Evolutionary conservation across 192 early-diverging fungal species (phyloP).

Genomic region (Thamnidium elegans): DNA sequence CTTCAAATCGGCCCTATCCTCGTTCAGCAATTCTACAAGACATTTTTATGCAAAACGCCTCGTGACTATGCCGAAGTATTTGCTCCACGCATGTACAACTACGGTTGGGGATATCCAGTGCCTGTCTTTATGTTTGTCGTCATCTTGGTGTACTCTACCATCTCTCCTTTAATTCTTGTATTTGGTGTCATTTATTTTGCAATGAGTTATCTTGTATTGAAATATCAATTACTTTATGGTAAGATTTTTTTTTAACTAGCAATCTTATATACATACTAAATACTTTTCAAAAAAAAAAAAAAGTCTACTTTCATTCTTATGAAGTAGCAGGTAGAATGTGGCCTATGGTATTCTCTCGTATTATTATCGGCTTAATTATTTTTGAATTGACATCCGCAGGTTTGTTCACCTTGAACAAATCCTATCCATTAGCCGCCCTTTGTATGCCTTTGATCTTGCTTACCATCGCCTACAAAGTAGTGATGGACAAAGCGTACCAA

Average conservation of each 20-base stretch:
- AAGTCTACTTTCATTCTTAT: constrained; percentile 71
- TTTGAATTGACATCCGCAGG: constrained; percentile 65
- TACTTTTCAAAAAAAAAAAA: no score
- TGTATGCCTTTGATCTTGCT: constrained; percentile 45
- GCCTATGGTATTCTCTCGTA: constrained; percentile 68
- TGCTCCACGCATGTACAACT: constrained; percentile 65
- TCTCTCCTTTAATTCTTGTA: constrained; percentile 69
- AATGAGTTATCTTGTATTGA: constrained; percentile 64
- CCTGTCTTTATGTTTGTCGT: constrained; percentile 73
- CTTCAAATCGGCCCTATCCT: constrained; percentile 64
- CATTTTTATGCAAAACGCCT: constrained; percentile 70
- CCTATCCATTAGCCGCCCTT: constrained; percentile 40
- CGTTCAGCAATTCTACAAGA: constrained; percentile 48
- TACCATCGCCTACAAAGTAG: constrained; percentile 45
- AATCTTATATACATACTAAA: constrained; percentile 7
- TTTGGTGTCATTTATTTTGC: constrained; percentile 68
- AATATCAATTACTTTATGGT: constrained; percentile 75
- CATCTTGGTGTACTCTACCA: constrained; percentile 72
- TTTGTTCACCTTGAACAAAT: constrained; percentile 56
- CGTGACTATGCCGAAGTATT: constrained; percentile 76
- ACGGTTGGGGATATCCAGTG: constrained; percentile 67
- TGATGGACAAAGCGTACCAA: constrained; percentile 43
- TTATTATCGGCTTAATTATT: constrained; percentile 62
- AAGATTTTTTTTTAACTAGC: constrained; percentile 14
- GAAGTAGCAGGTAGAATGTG: constrained; percentile 68